phyloP scores from a whole-genome alignment of 1,284 basidiomycete genomes.

The Pseudozyma flocculosa region DNA sequence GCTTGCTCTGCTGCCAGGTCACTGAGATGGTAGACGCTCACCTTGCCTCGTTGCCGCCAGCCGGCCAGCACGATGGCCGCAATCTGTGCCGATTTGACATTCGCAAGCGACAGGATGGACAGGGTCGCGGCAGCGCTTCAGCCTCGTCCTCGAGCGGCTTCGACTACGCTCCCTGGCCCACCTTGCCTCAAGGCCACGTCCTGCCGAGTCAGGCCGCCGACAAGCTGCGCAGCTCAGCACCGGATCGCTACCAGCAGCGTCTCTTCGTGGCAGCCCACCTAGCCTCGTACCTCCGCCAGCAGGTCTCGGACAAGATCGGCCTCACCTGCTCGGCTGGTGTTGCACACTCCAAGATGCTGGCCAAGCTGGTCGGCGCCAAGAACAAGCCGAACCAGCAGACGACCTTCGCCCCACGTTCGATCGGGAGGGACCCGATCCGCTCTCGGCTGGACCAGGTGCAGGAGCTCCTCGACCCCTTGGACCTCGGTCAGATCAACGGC shows the following conservation, averaged over 20 bases:
- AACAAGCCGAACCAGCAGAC: conserved; percentile 59
- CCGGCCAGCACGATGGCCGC: not conserved
- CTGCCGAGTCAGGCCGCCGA: conserved; percentile 13
- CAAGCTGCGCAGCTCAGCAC: conserved; percentile 3
- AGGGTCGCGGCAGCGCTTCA: too few relatives aligned
- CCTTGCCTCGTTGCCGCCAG: conserved; percentile 6
- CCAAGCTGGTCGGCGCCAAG: conserved; percentile 55
- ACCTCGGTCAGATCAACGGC: conserved; percentile 41
- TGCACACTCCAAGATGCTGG: conserved; percentile 53
- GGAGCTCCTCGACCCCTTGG: conserved; percentile 50
- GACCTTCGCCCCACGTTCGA: conserved; percentile 21
- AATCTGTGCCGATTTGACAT: not conserved
- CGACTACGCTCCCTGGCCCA: conserved; percentile 35
- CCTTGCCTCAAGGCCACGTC: conserved; percentile 11
- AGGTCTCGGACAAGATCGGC: conserved; percentile 51
- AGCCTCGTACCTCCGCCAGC: conserved; percentile 48
- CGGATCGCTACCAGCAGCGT: conserved; percentile 26
- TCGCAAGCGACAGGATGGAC: too few relatives aligned
- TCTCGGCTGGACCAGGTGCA: conserved; percentile 23
- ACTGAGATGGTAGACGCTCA: conserved; percentile 56
- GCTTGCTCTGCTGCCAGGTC: conserved; percentile 1
- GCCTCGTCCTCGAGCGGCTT: conserved; percentile 17
- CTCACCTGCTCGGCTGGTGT: conserved; percentile 58
- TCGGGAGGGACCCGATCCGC: not conserved
- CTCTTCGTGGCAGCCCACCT: conserved; percentile 53